Evolutionary conservation across 345 rosid species (phyloP).

Genomic region (Isatis tinctoria): DNA sequence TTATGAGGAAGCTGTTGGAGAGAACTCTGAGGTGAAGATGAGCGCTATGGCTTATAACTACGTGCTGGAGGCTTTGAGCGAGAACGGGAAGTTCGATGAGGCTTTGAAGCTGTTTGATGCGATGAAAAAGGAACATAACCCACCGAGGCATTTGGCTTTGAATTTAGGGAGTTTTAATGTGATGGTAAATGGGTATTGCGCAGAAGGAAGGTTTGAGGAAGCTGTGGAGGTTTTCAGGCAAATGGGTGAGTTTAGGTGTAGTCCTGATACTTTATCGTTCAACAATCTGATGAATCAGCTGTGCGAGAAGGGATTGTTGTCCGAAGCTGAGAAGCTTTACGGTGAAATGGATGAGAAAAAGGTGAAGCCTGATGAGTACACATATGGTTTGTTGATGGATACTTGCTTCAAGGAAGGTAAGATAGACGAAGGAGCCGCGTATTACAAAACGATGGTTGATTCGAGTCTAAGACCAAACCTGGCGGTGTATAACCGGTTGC

Average conservation of each 20-base stretch:
- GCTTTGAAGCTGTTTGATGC: constrained; percentile 67
- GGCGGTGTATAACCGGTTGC: constrained; percentile 66
- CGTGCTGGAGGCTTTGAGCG: constrained; percentile 66
- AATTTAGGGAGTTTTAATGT: constrained; percentile 91
- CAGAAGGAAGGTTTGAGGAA: constrained; percentile 53
- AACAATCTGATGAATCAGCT: constrained; percentile 78
- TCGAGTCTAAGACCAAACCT: constrained; percentile 65
- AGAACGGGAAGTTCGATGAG: constrained; percentile 68
- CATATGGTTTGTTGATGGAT: constrained; percentile 69
- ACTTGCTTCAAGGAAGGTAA: constrained; percentile 55
- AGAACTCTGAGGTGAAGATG: constrained; percentile 59
- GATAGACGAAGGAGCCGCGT: constrained; percentile 76
- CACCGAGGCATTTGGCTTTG: constrained; percentile 55
- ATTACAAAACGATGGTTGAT: constrained; percentile 69
- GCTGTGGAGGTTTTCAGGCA: constrained; percentile 64
- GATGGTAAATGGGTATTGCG: constrained; percentile 71
- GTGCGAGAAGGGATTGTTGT: constrained; percentile 58
- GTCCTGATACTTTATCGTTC: constrained; percentile 59
- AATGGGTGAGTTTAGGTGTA: constrained; percentile 63
- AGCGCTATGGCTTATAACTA: constrained; percentile 61
- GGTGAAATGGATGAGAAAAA: constrained; percentile 74
- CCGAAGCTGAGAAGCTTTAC: constrained; percentile 65
- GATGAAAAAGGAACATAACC: constrained; percentile 59
- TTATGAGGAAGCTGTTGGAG: constrained; percentile 53
- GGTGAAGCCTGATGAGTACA: constrained; percentile 81